phyloP scores from a whole-genome alignment of 108 stramenopile genomes.

The Aurantiochytrium sp. region DNA sequence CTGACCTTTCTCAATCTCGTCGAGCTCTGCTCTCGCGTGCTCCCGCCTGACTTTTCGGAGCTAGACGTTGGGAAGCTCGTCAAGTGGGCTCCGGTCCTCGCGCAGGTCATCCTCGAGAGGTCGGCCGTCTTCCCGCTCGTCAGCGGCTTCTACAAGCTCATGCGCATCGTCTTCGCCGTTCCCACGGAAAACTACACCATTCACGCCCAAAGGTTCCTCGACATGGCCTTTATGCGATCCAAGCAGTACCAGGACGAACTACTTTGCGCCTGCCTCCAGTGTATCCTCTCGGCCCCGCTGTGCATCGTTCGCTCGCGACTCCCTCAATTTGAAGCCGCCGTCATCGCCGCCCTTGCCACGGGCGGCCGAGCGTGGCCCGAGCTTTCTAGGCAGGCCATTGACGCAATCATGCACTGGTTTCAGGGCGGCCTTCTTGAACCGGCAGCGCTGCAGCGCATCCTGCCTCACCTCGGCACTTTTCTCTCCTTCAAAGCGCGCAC shows the following conservation, averaged over 20 bases:
- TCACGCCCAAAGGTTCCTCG: not conserved
- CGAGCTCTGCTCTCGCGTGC: slow-evolving; percentile 9
- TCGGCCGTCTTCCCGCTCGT: not conserved
- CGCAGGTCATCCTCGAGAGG: not conserved
- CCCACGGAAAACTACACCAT: not conserved
- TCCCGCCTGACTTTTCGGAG: not conserved
- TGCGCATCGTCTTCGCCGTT: not conserved
- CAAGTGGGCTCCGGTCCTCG: slow-evolving; percentile 11
- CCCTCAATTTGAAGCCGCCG: slow-evolving; percentile 1
- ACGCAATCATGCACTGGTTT: not conserved
- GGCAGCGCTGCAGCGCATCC: not conserved
- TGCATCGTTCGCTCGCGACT: not conserved
- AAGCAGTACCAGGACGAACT: not conserved
- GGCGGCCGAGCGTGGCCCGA: not conserved
- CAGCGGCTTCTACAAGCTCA: not conserved
- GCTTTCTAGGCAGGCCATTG: not conserved
- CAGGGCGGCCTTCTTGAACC: not conserved
- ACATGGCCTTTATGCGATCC: slow-evolving; percentile 12
- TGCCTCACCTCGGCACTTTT: not conserved
- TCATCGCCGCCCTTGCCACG: not conserved
- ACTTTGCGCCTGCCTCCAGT: not conserved
- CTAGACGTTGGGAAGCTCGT: not conserved
- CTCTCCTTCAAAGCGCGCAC: not conserved
- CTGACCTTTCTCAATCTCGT: slow-evolving; percentile 14
- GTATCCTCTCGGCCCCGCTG: not conserved